phyloP scores from a whole-genome alignment of 2,329 filamentous ascomycete genomes.

The Onygenales sp. region DNA sequence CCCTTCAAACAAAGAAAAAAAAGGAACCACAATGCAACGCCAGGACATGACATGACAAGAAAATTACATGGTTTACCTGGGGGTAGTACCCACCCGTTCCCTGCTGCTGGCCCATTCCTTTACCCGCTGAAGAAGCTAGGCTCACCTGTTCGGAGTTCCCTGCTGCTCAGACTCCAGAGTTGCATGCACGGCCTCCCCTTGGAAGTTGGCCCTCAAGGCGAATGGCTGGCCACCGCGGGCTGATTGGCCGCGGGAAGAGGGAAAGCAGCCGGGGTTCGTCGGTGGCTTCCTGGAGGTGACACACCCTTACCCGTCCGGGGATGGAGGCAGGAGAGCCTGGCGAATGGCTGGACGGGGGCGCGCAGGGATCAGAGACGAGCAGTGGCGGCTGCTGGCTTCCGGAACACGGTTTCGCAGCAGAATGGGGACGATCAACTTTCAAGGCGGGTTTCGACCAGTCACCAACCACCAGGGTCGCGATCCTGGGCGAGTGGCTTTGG shows the following conservation, averaged over 20 bases:
- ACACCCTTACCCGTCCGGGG: not conserved
- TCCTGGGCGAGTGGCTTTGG: too few relatives aligned
- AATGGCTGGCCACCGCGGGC: too few relatives aligned
- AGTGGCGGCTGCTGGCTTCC: not conserved
- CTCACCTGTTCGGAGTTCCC: not conserved
- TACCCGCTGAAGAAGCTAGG: not conserved
- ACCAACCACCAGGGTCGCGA: too few relatives aligned
- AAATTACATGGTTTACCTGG: too few relatives aligned
- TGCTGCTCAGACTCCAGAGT: not conserved
- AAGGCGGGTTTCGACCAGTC: too few relatives aligned
- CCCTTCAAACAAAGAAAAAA: too few relatives aligned
- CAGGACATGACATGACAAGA: too few relatives aligned
- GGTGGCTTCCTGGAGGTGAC: not conserved
- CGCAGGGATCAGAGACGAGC: not conserved
- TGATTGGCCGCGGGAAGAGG: not conserved
- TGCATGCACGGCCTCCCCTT: not conserved
- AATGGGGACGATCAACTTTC: too few relatives aligned
- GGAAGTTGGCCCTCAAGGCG: too few relatives aligned
- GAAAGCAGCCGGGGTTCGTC: not conserved
- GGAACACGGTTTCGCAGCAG: not conserved
- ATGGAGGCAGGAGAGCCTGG: not conserved
- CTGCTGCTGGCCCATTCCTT: not conserved
- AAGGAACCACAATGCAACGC: too few relatives aligned
- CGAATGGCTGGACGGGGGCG: not conserved
- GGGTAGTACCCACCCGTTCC: too few relatives aligned